These are phyloP conservation scores for Triglochin maritima DNA, from an alignment of 106 monocot species.

Conservation along the genomic window DNA sequence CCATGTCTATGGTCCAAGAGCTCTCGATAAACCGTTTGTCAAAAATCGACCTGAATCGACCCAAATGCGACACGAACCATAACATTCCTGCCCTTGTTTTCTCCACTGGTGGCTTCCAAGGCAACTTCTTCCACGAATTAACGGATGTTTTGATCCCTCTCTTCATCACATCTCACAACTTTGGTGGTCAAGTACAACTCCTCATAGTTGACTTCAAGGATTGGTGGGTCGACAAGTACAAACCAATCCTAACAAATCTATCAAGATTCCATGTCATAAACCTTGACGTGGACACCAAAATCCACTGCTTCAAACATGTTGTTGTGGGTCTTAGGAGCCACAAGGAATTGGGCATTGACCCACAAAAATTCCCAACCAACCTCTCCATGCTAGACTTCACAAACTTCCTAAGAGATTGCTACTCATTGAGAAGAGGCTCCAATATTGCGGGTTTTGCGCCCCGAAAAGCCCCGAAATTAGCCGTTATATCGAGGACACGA, in stretches of 20 bases:
- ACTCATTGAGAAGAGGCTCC: conserved; percentile 16
- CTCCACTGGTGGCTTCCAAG: conserved; percentile 27
- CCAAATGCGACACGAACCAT: conserved; percentile 20
- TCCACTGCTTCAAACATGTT: conserved; percentile 12
- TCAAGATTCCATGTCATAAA: conserved; percentile 18
- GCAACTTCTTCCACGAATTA: conserved; percentile 48
- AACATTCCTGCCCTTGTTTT: conserved; percentile 32
- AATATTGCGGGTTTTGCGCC: not conserved
- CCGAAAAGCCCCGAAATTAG: conserved; percentile 29
- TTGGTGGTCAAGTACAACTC: conserved; percentile 35
- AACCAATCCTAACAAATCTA: conserved; percentile 2
- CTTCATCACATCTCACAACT: conserved; percentile 27
- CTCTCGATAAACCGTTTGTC: conserved; percentile 7
- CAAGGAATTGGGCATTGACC: conserved; percentile 28
- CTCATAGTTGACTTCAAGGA: conserved; percentile 19
- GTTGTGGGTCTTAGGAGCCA: conserved; percentile 16
- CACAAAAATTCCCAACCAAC: conserved; percentile 11
- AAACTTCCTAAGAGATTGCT: conserved; percentile 21
- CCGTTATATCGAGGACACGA: conserved; percentile 38
- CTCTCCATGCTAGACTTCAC: conserved; percentile 31
- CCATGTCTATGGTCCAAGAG: conserved; percentile 6
- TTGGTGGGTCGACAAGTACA: conserved; percentile 25
- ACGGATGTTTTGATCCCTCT: conserved; percentile 44
- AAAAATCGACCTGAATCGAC: not conserved
- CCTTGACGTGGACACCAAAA: conserved; percentile 6